Evolutionary conservation across 345 rosid genomes (phyloP).

Genomic region (Durio zibethinus): DNA sequence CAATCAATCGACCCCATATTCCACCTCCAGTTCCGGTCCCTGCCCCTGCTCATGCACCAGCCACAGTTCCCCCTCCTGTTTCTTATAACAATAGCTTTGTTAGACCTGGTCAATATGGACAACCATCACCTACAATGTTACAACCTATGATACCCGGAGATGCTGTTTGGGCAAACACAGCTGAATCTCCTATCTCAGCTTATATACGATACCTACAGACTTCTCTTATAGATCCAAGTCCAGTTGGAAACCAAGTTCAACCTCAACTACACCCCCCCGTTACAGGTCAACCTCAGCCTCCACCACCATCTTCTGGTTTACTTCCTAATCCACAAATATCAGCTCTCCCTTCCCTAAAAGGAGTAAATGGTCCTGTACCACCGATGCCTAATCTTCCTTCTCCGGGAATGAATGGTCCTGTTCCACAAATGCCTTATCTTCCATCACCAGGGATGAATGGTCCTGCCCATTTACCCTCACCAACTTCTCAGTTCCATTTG

Average conservation of each 20-base stretch:
- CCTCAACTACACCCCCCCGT: constrained; percentile 21
- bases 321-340: constrained; percentile 49
- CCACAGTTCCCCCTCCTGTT: constrained; percentile 29
- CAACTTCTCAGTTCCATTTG: constrained; percentile 76
- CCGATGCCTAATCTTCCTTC: constrained; percentile 41
- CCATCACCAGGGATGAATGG: constrained; percentile 62
- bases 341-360: constrained; percentile 47
- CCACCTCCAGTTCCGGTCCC: constrained; percentile 40
- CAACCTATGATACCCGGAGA: constrained; percentile 42
- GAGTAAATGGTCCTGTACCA: constrained; percentile 58
- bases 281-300: constrained; percentile 29
- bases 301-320: constrained; percentile 39
- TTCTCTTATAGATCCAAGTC: constrained; percentile 47
- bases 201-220: constrained; percentile 85
- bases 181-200: constrained; percentile 75
- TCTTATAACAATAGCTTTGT: constrained; percentile 20
- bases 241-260: constrained; percentile 46
- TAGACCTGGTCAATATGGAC: constrained; percentile 43
- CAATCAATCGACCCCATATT: constrained; percentile 56
- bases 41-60: constrained; percentile 25
- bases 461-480: constrained; percentile 65
- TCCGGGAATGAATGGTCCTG: constrained; percentile 44
- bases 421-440: constrained; percentile 41
- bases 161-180: constrained; percentile 46
- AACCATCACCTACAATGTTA: constrained; percentile 36